Base-by-base conservation (phyloP, 163 green algal species). In the Volvox carteri region DNA sequence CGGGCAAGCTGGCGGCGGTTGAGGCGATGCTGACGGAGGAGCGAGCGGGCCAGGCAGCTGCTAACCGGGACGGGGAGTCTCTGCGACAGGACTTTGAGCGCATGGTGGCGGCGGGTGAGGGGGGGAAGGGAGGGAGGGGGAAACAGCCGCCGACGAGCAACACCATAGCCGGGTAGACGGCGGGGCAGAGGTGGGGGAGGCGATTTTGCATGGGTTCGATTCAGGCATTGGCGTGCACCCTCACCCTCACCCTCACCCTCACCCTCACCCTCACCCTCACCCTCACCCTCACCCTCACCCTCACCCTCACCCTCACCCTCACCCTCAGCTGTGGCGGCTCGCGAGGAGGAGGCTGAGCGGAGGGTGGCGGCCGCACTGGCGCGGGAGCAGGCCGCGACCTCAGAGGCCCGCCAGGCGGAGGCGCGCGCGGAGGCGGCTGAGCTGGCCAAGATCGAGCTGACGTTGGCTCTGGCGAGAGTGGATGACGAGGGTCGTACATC, bases 391-490 rank as follows among this genome's bases (percentile, higher is more conserved):
- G 23, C 72, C n/a, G 33, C 39, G 65, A 37, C 23, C 33, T 78
- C 41, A 21, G 78, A 84, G 52, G 86, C 41, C 33, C 58, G 52
- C 16, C 44, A 33, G 7, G 87, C 80, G 1, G 83, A 92, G 85
- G 67, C 56, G 52, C 72, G 90, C 0, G 90, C 87, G 0, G 74
- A 81, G 46, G 85, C 90, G 33, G 92, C 92, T 16, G 92, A 95
- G 67, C 14, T 78, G 30, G 90, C 92, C 72, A 93, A 95, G 88
- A 95, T 93, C 42, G 90, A 95, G 88, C 88, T 95, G 33, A 92
- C 86, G 30, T 86, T 93, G 39, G 76, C 87, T 54, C 84, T 95
- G 30, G 92, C 92, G 21, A 77, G 91, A 3, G 58, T 78, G 54
- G 70, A 88, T 70, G 74, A 73, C 12, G 73, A 70, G 0, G 67